phyloP scores from a whole-genome alignment of 768 basidiomycete genomes.

The Termitomyces sp. region DNA sequence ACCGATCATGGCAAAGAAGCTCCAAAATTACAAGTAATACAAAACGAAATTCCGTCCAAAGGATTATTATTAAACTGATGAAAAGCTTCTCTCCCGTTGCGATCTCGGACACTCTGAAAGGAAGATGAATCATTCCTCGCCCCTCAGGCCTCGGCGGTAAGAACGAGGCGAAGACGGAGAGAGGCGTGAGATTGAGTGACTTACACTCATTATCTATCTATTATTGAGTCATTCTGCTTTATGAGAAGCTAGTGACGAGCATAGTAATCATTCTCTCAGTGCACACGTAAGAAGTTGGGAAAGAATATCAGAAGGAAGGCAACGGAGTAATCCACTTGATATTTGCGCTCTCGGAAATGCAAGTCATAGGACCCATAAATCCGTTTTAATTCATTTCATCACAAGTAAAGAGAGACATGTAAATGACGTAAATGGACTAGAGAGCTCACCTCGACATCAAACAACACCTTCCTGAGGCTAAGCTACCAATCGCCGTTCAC shows the following conservation, averaged over 20 bases:
- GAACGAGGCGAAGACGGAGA: no score
- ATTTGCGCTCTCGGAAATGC: slow-evolving; percentile 19
- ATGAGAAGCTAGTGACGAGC: neutral
- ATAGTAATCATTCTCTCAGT: neutral
- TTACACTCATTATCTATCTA: neutral
- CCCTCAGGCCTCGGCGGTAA: no score
- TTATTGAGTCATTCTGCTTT: neutral
- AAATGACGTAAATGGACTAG: neutral
- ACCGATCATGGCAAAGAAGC: no score
- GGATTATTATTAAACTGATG: no score
- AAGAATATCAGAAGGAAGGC: slow-evolving; percentile 50
- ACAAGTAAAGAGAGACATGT: neutral
- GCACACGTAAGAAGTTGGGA: neutral
- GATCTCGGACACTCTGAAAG: no score
- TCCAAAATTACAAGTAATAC: no score
- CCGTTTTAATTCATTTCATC: slow-evolving; percentile 16
- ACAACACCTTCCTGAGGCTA: neutral
- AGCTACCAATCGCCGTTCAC: neutral
- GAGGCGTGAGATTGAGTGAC: neutral
- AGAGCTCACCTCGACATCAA: neutral
- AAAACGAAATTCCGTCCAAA: no score
- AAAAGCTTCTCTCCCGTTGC: no score
- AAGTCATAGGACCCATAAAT: slow-evolving; percentile 17
- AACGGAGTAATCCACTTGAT: slow-evolving; percentile 51
- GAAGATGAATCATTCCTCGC: no score